phyloP scores from a whole-genome alignment of 164 flowering plant genomes.

The Magnolia officinalis region DNA sequence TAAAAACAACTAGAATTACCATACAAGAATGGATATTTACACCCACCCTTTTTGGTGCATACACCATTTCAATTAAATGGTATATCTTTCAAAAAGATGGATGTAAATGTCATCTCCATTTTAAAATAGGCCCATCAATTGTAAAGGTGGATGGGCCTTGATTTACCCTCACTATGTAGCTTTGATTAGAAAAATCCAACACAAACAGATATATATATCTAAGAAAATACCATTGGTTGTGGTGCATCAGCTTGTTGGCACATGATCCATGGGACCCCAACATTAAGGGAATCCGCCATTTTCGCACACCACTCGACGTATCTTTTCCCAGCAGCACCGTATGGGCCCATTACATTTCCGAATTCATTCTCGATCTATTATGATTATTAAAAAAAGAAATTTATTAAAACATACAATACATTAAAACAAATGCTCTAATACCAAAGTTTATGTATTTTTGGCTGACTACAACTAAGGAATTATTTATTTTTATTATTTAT shows the following conservation, averaged over 20 bases:
- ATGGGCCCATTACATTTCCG: slow-evolving; percentile 26
- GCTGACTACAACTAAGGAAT: neutral
- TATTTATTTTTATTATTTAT: slow-evolving; percentile 15
- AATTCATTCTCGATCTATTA: slow-evolving; percentile 46
- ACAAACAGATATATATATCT: no score
- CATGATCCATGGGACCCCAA: slow-evolving; percentile 56
- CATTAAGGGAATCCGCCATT: slow-evolving; percentile 31
- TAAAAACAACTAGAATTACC: neutral
- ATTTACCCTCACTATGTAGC: no score
- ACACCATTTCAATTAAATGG: no score
- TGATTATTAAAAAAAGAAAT: neutral
- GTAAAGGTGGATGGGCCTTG: no score
- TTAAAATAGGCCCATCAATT: no score
- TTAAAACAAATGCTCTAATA: neutral
- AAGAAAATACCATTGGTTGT: slow-evolving; percentile 31
- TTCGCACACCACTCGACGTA: slow-evolving; percentile 46
- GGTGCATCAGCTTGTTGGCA: slow-evolving; percentile 53
- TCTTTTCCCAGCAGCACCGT: slow-evolving; percentile 32
- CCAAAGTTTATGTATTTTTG: no score
- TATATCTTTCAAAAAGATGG: no score
- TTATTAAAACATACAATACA: neutral
- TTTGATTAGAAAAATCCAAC: no score
- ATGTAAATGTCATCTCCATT: no score
- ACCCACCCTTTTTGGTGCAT: no score
- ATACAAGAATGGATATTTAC: neutral